Base-by-base conservation (phyloP, 345 rosid species). In the Camelina sativa region DNA sequence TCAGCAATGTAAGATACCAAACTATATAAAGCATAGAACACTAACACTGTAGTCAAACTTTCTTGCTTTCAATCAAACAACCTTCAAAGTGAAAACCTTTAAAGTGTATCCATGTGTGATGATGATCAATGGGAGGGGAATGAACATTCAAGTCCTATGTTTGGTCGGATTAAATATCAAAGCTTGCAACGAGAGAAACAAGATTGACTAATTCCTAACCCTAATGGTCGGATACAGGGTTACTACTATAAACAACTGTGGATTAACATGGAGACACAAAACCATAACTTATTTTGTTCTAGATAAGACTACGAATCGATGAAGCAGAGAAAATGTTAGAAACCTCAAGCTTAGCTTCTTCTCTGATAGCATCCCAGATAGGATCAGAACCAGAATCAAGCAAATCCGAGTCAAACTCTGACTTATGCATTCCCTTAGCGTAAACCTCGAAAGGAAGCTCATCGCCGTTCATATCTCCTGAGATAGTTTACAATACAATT, bases 271-370 rank as follows among this genome's bases (percentile, higher is more conserved):
- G 30, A 52, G 43, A 72, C 41, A 40, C 28, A 37, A 72, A 40
- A 30, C 3, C 30, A 72, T 2, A 15, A 44, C 48, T 1, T 40
- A 17, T 38, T 43, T 43, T 34, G 8, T 3, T 43, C 8, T 8
- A 19, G 7, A 47, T 16, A 48, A 16, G 25, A 61, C 28, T 16
- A 8, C 17, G 25, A 63, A 62, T 12, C 22, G 8, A 61, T 50
- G 59, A 35, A 20, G 56, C 58, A 60, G 53, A 41, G 54, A 28
- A 62, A 64, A 53, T 59, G 46, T 63, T 41, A 47, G 52, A 56
- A 65, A 93, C 98, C 97, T 91, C 97, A 71, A 80, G 68, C 81
- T 86, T 91, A 67, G 98, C 96, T 80, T 91, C 96, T 76, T 85
- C 71, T 59, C 84, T 82, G 7, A 91, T 87, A 62, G 91, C 87